Evolutionary conservation across 495 filamentous ascomycete genomes (phyloP).

Genomic region (Aspergillus affinis): DNA sequence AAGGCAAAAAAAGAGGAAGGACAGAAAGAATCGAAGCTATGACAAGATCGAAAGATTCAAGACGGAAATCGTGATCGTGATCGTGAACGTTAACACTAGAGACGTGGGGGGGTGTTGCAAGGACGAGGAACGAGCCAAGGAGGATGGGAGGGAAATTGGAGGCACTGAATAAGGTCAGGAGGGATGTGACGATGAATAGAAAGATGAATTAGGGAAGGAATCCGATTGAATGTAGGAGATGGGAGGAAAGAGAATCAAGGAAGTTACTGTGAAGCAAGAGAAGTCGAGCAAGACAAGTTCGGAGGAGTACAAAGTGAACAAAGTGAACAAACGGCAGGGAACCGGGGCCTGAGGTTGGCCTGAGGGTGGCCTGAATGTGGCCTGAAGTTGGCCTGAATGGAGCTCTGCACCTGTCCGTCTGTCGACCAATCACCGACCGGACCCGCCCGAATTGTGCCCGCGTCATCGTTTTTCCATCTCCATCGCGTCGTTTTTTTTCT

Average conservation of each 20-base stretch:
- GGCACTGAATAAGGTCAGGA: slow-evolving; percentile 1
- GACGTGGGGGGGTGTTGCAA: slow-evolving; percentile 4
- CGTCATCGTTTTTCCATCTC: slow-evolving; percentile 38
- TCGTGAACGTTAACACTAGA: slow-evolving; percentile 20
- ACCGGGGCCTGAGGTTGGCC: too few species aligned
- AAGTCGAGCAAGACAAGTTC: slow-evolving; percentile 4
- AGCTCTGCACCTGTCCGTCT: slow-evolving; percentile 21
- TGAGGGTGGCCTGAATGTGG: not conserved
- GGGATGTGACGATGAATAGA: not conserved
- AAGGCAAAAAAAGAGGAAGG: slow-evolving; percentile 2
- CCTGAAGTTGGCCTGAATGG: slow-evolving; percentile 3
- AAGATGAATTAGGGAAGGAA: not conserved
- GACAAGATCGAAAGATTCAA: slow-evolving; percentile 10
- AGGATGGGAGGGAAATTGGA: slow-evolving; percentile 10
- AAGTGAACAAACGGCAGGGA: not conserved
- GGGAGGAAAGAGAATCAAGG: slow-evolving; percentile 8
- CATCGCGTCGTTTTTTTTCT: slow-evolving; percentile 19
- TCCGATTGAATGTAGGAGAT: not conserved
- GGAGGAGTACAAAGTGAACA: not conserved
- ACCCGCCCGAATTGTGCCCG: slow-evolving; percentile 24
- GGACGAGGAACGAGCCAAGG: slow-evolving; percentile 6
- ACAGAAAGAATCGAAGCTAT: slow-evolving; percentile 10
- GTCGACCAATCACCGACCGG: slow-evolving; percentile 30
- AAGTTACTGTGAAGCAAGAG: slow-evolving; percentile 5
- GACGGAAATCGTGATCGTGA: slow-evolving; percentile 25